Evolutionary conservation across 164 flowering plant genomes (phyloP).

Genomic region (Platanus orientalis): DNA sequence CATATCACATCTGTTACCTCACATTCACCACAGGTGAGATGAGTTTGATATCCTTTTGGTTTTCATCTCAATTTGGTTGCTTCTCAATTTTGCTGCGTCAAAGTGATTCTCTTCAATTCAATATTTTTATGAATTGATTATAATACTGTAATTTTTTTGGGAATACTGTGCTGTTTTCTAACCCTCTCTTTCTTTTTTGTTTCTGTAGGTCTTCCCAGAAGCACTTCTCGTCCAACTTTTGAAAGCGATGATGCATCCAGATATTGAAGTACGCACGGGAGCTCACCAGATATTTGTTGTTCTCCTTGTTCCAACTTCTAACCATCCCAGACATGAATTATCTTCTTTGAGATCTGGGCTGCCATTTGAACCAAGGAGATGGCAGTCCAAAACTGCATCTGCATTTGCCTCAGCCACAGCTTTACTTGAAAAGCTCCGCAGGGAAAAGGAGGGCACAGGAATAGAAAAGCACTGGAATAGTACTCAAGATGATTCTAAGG

Average conservation of each 20-base stretch:
- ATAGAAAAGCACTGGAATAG: conserved; percentile 27
- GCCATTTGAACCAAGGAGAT: conserved; percentile 38
- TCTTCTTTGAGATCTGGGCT: conserved; percentile 29
- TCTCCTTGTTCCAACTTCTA: conserved; percentile 58
- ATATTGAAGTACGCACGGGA: conserved; percentile 64
- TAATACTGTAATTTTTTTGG: not conserved
- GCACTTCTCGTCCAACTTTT: conserved; percentile 70
- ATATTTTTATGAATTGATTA: not conserved
- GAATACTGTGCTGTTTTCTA: not conserved
- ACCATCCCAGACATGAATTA: conserved; percentile 33
- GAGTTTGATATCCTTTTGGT: conserved; percentile 2
- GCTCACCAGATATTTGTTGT: conserved; percentile 77
- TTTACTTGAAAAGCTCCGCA: conserved; percentile 82
- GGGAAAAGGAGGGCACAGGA: conserved; percentile 49
- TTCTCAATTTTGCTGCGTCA: not conserved
- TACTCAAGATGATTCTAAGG: conserved; percentile 35
- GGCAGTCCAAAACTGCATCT: conserved; percentile 54
- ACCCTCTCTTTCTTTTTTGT: conserved; percentile 1
- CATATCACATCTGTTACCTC: conserved; percentile 46
- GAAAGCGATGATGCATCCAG: conserved; percentile 80
- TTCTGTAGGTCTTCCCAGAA: conserved; percentile 76
- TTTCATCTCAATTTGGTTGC: not conserved
- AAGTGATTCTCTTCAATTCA: not conserved
- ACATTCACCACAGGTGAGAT: conserved; percentile 54
- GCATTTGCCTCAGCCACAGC: conserved; percentile 63